Conservation (phyloP, 306 rosid genomes). For the Gleditsia sinensis region DNA sequence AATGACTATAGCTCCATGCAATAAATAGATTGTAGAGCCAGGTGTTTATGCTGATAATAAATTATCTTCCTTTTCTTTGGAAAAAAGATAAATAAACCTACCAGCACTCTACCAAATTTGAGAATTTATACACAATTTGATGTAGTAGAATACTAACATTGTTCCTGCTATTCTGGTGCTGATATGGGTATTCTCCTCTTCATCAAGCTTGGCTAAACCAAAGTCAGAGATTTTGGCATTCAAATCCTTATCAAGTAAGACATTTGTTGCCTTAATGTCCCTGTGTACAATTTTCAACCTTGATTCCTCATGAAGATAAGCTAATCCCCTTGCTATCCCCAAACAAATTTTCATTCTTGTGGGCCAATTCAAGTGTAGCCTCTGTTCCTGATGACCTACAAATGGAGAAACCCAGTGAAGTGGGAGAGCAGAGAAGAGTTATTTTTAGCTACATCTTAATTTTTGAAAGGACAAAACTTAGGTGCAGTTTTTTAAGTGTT, state of each 20-base stretch:
- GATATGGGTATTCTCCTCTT: conserved; percentile 72
- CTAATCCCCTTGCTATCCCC: conserved; percentile 75
- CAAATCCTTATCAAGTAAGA: conserved; percentile 66
- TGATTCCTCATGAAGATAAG: conserved; percentile 83
- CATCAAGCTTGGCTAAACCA: conserved; percentile 87
- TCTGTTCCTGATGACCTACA: conserved; percentile 48
- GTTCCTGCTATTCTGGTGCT: conserved; percentile 82
- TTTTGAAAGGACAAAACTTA: too few species aligned
- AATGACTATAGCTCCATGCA: background rate
- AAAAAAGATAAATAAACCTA: too few species aligned
- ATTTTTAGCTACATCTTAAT: too few species aligned
- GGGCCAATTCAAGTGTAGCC: conserved; percentile 66
- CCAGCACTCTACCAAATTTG: background rate
- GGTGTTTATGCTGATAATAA: too few species aligned
- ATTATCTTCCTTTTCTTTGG: too few species aligned
- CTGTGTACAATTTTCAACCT: conserved; percentile 80
- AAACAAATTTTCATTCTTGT: conserved; percentile 62
- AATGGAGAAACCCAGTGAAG: too few species aligned
- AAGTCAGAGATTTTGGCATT: conserved; percentile 88
- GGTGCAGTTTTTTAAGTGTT: too few species aligned
- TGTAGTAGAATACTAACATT: conserved; percentile 46
- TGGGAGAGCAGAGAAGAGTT: too few species aligned
- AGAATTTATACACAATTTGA: background rate
- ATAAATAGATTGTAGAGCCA: background rate
- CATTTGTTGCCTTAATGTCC: conserved; percentile 80